Conservation (phyloP, 768 basidiomycete species). For the Amanita phalloides region DNA sequence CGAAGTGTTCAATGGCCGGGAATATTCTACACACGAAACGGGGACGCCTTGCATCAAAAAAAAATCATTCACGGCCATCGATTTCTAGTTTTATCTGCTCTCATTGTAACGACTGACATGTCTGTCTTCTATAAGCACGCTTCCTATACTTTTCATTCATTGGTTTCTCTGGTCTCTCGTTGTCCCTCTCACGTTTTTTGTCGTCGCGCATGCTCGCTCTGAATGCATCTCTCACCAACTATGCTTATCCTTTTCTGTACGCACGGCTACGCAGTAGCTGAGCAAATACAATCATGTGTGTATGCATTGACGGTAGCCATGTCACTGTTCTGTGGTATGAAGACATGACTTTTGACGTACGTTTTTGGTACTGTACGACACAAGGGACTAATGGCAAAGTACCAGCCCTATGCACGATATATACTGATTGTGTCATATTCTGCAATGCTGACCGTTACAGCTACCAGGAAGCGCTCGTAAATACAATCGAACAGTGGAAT, state of each 20-base stretch:
- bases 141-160: constrained; percentile 2
- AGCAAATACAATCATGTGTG: constrained; percentile 1
- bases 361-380: neutral
- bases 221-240: constrained; percentile 4
- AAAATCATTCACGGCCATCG: neutral
- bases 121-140: neutral
- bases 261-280: neutral
- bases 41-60: constrained; percentile 2
- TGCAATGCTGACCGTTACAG: neutral
- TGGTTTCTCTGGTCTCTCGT: neutral
- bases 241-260: neutral
- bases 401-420: constrained; percentile 1
- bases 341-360: neutral
- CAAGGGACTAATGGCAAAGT: neutral
- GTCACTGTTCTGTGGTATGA: neutral
- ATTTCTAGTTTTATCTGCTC: constrained; percentile 1
- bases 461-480: neutral
- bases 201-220: constrained; percentile 3
- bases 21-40: constrained; percentile 1
- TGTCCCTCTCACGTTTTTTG: neutral
- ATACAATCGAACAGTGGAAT: neutral
- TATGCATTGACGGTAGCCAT: neutral
- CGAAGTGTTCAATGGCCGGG: neutral
- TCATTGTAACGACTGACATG: constrained; percentile 5
- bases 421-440: neutral